Evolutionary conservation across 2,329 filamentous ascomycete genomes (phyloP).

Genomic region (Sphaceloma murrayae): DNA sequence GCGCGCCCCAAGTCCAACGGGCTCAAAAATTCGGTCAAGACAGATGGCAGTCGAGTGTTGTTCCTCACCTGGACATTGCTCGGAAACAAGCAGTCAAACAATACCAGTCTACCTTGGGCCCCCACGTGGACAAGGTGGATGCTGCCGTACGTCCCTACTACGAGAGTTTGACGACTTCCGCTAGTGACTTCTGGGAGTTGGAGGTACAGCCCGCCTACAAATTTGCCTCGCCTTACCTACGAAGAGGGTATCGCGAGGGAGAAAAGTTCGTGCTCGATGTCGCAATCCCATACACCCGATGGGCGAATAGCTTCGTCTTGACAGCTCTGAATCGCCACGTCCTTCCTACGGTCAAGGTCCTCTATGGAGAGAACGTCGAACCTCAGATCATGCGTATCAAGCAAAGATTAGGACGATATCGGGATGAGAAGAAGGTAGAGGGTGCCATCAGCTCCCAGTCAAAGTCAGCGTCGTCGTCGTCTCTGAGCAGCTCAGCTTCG

Average conservation of each 20-base stretch:
- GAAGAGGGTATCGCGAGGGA: constrained; percentile 56
- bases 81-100: constrained; percentile 51
- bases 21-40: constrained; percentile 55
- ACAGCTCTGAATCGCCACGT: constrained; percentile 65
- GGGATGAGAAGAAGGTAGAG: constrained; percentile 53
- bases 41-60: constrained; percentile 70
- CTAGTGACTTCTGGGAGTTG: constrained; percentile 59
- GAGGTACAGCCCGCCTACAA: constrained; percentile 67
- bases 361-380: constrained; percentile 89
- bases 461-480: constrained; percentile 31
- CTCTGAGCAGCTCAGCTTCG: constrained; percentile 17
- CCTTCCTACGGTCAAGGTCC: constrained; percentile 67
- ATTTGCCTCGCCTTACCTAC: constrained; percentile 62
- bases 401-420: constrained; percentile 73
- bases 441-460: constrained; percentile 48
- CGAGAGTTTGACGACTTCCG: constrained; percentile 51
- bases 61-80: constrained; percentile 62
- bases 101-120: constrained; percentile 63
- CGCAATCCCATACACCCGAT: constrained; percentile 61
- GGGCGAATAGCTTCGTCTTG: constrained; percentile 59
- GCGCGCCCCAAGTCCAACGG: constrained; percentile 60
- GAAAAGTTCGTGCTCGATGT: constrained; percentile 59
- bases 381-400: constrained; percentile 89
- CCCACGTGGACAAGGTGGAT: constrained; percentile 57
- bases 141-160: constrained; percentile 62